Evolutionary conservation across 2,329 filamentous ascomycete species (phyloP).

Genomic region (Diaporthe velutina): DNA sequence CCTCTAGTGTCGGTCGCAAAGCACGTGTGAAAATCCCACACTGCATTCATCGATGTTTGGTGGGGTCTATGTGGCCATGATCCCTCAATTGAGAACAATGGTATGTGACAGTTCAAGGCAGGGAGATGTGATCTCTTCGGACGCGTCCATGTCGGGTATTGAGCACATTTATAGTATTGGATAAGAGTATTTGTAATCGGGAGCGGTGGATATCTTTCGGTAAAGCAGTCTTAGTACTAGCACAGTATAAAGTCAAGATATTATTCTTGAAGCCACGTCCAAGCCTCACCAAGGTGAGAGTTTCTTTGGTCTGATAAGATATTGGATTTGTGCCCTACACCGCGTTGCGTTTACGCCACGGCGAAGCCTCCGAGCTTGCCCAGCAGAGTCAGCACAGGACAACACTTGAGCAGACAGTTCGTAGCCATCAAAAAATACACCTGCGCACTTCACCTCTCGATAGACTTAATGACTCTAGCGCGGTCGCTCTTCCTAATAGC

Average conservation of each 20-base stretch:
- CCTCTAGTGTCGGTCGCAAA: neutral
- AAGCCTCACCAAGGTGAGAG: neutral
- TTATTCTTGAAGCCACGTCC: neutral
- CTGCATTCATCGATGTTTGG: neutral
- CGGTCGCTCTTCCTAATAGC: too few relatives aligned
- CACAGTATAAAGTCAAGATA: neutral
- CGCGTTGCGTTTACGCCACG: too few relatives aligned
- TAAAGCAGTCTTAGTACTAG: neutral
- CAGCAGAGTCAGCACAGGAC: too few relatives aligned
- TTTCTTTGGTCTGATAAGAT: neutral
- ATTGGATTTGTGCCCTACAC: too few relatives aligned
- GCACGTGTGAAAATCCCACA: neutral
- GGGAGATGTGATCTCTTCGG: neutral
- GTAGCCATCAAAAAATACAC: too few relatives aligned
- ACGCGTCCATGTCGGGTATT: neutral
- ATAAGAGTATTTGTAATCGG: constrained; percentile 25
- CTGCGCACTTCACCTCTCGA: too few relatives aligned
- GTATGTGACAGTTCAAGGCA: neutral
- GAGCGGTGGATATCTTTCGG: neutral
- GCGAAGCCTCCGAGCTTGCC: too few relatives aligned
- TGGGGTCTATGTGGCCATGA: neutral
- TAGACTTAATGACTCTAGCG: too few relatives aligned
- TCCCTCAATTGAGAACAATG: neutral
- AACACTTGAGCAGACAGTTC: too few relatives aligned
- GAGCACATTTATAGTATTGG: neutral